Conservation (phyloP, 768 basidiomycete species). For the Boletus rubescentipes region DNA sequence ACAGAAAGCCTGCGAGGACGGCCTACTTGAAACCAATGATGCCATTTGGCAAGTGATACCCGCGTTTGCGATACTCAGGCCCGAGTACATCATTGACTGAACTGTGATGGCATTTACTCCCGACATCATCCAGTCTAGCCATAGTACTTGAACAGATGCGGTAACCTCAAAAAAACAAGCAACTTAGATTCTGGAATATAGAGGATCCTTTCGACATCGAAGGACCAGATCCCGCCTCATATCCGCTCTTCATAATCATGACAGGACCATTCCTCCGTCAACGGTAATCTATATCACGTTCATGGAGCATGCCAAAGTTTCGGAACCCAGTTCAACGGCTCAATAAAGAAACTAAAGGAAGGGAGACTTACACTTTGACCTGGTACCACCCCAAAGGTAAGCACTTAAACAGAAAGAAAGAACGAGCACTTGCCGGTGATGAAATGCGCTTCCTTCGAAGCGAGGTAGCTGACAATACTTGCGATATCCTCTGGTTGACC, state of each 20-base stretch:
- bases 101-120: slow-evolving; percentile 24
- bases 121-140: slow-evolving; percentile 46
- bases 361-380: slow-evolving; percentile 16
- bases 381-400: background rate
- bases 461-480: slow-evolving; percentile 33
- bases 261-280: slow-evolving; percentile 12
- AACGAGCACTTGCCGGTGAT: slow-evolving; percentile 30
- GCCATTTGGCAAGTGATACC: background rate
- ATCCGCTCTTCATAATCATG: background rate
- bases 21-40: background rate
- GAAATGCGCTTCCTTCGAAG: slow-evolving; percentile 33
- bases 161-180: too few relatives aligned
- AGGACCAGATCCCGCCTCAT: too few relatives aligned
- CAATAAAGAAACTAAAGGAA: background rate
- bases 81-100: background rate
- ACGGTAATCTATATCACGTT: background rate
- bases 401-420: background rate
- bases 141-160: too few relatives aligned
- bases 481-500: slow-evolving; percentile 35
- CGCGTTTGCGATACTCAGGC: slow-evolving; percentile 6
- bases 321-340: background rate
- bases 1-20: too few relatives aligned
- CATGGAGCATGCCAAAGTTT: background rate
- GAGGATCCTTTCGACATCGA: too few relatives aligned
- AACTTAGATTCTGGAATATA: too few relatives aligned